phyloP scores from a whole-genome alignment of 2,329 filamentous ascomycete genomes.

The Colletotrichum euphorbiae region DNA sequence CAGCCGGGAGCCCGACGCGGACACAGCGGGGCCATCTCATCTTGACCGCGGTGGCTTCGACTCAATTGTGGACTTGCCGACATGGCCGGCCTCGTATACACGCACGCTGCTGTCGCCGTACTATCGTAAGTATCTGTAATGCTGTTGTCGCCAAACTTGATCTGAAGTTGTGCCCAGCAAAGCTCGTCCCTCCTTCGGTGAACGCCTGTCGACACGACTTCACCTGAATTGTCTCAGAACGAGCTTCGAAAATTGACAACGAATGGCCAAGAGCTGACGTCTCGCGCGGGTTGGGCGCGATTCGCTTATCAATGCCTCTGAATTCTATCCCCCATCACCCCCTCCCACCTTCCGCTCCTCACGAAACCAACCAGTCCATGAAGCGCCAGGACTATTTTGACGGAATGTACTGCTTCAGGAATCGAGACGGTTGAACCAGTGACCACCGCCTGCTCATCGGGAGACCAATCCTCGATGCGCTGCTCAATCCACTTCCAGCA shows the following conservation, averaged over 20 bases:
- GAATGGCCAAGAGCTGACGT: background rate
- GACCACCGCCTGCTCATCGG: background rate
- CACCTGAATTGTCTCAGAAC: slow-evolving; percentile 23
- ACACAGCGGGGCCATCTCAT: slow-evolving; percentile 1
- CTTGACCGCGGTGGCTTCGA: background rate
- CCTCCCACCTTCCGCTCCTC: too few relatives aligned
- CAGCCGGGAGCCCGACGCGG: slow-evolving; percentile 4
- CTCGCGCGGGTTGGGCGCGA: slow-evolving; percentile 12
- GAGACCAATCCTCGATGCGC: slow-evolving; percentile 1
- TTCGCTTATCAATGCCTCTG: background rate
- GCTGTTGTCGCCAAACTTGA: background rate
- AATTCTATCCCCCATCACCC: background rate
- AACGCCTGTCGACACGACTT: slow-evolving; percentile 12
- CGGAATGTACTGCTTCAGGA: background rate
- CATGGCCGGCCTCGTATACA: background rate
- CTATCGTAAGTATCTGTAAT: background rate
- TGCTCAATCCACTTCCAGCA: background rate
- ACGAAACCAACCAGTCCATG: background rate
- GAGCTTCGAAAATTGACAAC: background rate
- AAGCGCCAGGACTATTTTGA: background rate
- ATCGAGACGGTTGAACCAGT: slow-evolving; percentile 13
- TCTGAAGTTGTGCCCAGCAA: background rate
- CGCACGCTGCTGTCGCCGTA: background rate
- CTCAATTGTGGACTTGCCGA: background rate
- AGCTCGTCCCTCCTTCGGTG: slow-evolving; percentile 27